These are phyloP conservation scores for Sphagnum contortum DNA, from an alignment of 225 moss, liverwort and hornwort species.

Conservation along the genomic window DNA sequence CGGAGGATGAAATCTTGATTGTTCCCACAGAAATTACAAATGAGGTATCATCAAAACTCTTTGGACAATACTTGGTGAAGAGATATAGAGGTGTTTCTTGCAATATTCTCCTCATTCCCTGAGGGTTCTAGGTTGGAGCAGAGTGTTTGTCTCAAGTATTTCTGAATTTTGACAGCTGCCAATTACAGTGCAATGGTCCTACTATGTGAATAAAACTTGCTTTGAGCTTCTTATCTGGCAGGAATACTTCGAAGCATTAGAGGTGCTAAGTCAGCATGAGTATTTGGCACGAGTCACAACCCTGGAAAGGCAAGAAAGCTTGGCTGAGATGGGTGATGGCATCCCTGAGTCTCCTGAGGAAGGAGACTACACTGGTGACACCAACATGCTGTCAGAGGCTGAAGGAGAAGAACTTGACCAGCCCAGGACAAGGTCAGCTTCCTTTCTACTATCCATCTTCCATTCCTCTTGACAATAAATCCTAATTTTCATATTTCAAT, in stretches of 20 bases:
- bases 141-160: too few species aligned
- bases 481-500: too few species aligned
- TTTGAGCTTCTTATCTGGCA: slow-evolving; percentile 8
- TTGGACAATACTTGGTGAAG: too few species aligned
- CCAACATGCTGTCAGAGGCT: slow-evolving; percentile 80
- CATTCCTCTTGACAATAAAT: background rate
- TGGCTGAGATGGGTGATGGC: slow-evolving; percentile 60
- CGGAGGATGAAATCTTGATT: slow-evolving; percentile 82
- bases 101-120: too few species aligned
- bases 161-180: too few species aligned
- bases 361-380: slow-evolving; percentile 64
- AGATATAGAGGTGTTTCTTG: too few species aligned
- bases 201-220: too few species aligned
- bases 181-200: too few species aligned
- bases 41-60: slow-evolving; percentile 38
- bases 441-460: slow-evolving; percentile 20
- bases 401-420: slow-evolving; percentile 87
- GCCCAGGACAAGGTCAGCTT: slow-evolving; percentile 72
- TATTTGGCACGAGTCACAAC: slow-evolving; percentile 69
- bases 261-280: slow-evolving; percentile 94
- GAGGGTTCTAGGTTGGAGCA: too few species aligned
- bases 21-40: slow-evolving; percentile 75
- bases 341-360: slow-evolving; percentile 89
- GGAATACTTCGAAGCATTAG: slow-evolving; percentile 98
- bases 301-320: slow-evolving; percentile 65